Percentiles rank a stretch among this genome's conserved stretches.
phyloP scores from a whole-genome alignment of 768 basidiomycete species.

The Lentinula edodes region DNA sequence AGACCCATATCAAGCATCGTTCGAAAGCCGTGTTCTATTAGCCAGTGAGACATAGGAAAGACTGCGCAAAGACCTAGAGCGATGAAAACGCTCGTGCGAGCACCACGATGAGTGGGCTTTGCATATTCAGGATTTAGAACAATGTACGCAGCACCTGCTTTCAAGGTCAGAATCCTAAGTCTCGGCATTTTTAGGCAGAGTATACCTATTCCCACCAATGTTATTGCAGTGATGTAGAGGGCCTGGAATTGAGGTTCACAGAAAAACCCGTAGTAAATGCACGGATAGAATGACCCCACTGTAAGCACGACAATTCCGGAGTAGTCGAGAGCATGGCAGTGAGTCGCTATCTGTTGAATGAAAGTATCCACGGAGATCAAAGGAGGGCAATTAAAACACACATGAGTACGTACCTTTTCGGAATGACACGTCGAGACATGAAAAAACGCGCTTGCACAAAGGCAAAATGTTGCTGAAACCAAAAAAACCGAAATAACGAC shows the following conservation, averaged over 20 bases:
- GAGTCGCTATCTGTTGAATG: slow-evolving; percentile 16
- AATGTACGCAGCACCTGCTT: slow-evolving; percentile 60
- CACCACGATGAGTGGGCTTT: slow-evolving; percentile 67
- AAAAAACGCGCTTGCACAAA: slow-evolving; percentile 64
- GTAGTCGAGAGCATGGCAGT: slow-evolving; percentile 69
- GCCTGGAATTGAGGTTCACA: slow-evolving; percentile 50
- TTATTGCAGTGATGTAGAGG: slow-evolving; percentile 51
- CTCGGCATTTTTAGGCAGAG: background rate
- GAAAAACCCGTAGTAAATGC: slow-evolving; percentile 74
- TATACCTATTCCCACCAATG: slow-evolving; percentile 49
- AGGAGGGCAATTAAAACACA: background rate
- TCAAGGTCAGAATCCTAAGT: slow-evolving; percentile 5
- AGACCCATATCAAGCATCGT: slow-evolving; percentile 65
- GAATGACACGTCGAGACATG: slow-evolving; percentile 77
- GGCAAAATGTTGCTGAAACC: slow-evolving; percentile 64
- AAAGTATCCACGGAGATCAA: background rate
- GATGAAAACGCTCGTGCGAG: slow-evolving; percentile 76
- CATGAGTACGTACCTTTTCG: slow-evolving; percentile 40
- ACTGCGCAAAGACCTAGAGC: slow-evolving; percentile 67
- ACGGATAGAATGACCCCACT: slow-evolving; percentile 76
- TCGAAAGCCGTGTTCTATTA: slow-evolving; percentile 51
- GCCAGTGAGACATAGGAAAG: slow-evolving; percentile 63
- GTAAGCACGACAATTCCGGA: slow-evolving; percentile 76
- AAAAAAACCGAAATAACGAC: slow-evolving; percentile 63
- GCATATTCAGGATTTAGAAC: slow-evolving; percentile 77